phyloP scores from a whole-genome alignment of 2,329 filamentous ascomycete species.

The Didymella lethalis region DNA sequence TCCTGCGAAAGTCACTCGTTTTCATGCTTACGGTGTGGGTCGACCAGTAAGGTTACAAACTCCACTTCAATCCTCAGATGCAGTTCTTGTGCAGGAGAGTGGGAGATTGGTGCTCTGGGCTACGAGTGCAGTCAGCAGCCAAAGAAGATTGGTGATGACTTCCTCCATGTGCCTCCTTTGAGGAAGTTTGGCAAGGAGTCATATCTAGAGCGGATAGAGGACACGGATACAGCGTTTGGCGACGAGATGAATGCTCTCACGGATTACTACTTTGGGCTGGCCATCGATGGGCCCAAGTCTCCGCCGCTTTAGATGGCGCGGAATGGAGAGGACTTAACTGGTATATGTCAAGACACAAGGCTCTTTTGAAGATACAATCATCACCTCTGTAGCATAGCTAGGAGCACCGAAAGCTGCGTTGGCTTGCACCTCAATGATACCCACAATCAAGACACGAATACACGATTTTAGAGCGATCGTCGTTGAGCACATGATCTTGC shows the following conservation, averaged over 20 bases:
- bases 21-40: constrained; percentile 53
- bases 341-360: not conserved
- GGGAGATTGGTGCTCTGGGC: constrained; percentile 51
- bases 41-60: constrained; percentile 25
- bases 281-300: constrained; percentile 36
- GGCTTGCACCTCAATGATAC: not conserved
- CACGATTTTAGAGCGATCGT: not conserved
- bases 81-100: constrained; percentile 41
- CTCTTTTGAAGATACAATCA: not conserved
- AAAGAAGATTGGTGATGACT: not conserved
- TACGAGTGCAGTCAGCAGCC: constrained; percentile 46
- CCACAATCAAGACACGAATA: not conserved
- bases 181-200: constrained; percentile 23
- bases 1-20: constrained; percentile 55
- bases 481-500: too few relatives aligned
- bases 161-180: constrained; percentile 28
- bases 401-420: not conserved
- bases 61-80: constrained; percentile 39
- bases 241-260: constrained; percentile 48
- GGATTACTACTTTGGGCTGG: constrained; percentile 43
- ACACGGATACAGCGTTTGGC: constrained; percentile 32
- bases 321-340: not conserved
- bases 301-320: constrained; percentile 26
- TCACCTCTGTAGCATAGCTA: not conserved
- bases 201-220: constrained; percentile 15